Conservation (phyloP, 2,329 filamentous ascomycete species). For the Tolypocladium tundrense region DNA sequence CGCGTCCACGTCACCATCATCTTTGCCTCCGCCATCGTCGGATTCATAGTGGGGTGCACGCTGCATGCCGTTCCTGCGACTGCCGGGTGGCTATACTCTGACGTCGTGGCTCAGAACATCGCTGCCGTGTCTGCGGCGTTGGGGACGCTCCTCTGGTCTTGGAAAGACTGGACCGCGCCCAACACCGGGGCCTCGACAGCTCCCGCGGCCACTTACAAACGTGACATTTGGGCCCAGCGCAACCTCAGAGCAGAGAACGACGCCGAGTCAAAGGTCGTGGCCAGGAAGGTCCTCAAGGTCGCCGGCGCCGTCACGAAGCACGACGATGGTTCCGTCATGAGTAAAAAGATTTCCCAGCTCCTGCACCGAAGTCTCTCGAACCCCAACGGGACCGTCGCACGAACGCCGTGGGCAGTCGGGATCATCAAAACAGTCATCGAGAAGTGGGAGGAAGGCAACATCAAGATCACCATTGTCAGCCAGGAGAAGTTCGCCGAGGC, state of each 20-base stretch:
- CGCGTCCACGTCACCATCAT: slow-evolving; percentile 21
- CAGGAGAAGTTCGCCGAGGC: slow-evolving; percentile 14
- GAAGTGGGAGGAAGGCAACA: slow-evolving; percentile 13
- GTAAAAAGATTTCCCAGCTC: slow-evolving; percentile 11
- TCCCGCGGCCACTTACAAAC: not conserved
- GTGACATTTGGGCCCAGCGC: slow-evolving; percentile 5
- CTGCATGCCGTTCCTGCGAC: slow-evolving; percentile 18
- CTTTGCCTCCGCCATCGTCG: slow-evolving; percentile 18
- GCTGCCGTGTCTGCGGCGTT: slow-evolving; percentile 20
- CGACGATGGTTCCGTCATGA: slow-evolving; percentile 7
- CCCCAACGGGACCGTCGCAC: slow-evolving; percentile 7
- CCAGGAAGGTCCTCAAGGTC: not conserved
- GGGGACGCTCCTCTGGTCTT: slow-evolving; percentile 19
- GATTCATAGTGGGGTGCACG: slow-evolving; percentile 20
- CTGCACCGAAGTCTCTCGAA: slow-evolving; percentile 9
- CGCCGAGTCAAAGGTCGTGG: not conserved
- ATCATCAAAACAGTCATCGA: slow-evolving; percentile 11
- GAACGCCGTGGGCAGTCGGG: slow-evolving; percentile 6
- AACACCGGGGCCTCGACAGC: not conserved
- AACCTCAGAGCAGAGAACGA: slow-evolving; percentile 3
- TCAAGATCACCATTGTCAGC: slow-evolving; percentile 12
- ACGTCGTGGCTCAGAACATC: slow-evolving; percentile 20
- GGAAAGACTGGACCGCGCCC: slow-evolving; percentile 12
- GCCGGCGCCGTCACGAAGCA: slow-evolving; percentile 2
- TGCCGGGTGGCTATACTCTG: slow-evolving; percentile 16